These are phyloP conservation scores for Aspergillus sojae DNA, from an alignment of 2,329 filamentous ascomycete species.

Conservation along the genomic window DNA sequence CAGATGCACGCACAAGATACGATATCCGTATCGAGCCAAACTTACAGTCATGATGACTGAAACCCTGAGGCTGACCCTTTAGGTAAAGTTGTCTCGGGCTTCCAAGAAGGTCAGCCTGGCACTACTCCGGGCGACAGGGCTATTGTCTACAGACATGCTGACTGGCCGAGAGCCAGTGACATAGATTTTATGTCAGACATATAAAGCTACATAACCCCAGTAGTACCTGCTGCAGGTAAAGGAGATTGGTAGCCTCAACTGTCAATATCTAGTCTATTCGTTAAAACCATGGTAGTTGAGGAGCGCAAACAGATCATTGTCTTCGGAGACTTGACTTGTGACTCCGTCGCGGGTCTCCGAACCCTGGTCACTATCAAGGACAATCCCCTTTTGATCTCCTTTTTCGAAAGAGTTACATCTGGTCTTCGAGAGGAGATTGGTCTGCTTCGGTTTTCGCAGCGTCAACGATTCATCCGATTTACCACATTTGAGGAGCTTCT, in stretches of 20 bases:
- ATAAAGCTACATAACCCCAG: neutral
- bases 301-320: neutral
- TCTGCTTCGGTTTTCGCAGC: constrained; percentile 4
- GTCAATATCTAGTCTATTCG: neutral
- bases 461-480: constrained; percentile 11
- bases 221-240: neutral
- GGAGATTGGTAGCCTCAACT: neutral
- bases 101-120: neutral
- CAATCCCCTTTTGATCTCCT: constrained; percentile 6
- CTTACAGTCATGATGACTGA: constrained; percentile 1
- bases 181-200: neutral
- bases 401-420: constrained; percentile 8
- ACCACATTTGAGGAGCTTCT: constrained; percentile 10
- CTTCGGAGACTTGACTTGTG: constrained; percentile 1
- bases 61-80: neutral
- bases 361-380: constrained; percentile 3
- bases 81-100: neutral
- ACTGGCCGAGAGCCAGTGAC: too few species aligned
- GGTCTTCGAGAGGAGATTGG: constrained; percentile 9
- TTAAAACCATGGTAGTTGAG: neutral
- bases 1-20: neutral
- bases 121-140: neutral
- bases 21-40: neutral
- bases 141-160: neutral
- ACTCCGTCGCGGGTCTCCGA: neutral